Evolutionary conservation across 2,329 filamentous ascomycete genomes (phyloP).

Genomic region (Colletotrichum sp.): DNA sequence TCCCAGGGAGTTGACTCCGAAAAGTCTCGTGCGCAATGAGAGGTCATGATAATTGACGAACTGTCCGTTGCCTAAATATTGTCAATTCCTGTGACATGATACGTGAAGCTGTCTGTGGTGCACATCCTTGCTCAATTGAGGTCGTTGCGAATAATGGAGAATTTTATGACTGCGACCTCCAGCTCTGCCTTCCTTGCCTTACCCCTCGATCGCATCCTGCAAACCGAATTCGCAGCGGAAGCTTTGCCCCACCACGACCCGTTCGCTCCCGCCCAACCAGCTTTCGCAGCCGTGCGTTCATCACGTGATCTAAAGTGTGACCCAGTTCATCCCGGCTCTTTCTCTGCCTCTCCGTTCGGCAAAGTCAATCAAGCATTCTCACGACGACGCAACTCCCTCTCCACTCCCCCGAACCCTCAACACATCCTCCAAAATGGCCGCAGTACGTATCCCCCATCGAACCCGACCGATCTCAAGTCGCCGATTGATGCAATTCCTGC

Average conservation of each 20-base stretch:
- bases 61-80: not conserved
- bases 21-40: constrained; percentile 20
- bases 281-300: not conserved
- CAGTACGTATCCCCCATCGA: constrained; percentile 58
- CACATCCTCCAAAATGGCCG: constrained; percentile 67
- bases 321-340: constrained; percentile 28
- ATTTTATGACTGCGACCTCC: not conserved
- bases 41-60: constrained; percentile 18
- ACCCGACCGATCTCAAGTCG: not conserved
- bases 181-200: not conserved
- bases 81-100: not conserved
- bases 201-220: constrained; percentile 11
- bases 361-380: constrained; percentile 50
- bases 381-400: constrained; percentile 54
- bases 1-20: constrained; percentile 20
- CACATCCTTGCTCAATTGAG: not conserved
- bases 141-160: not conserved
- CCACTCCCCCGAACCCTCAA: constrained; percentile 51
- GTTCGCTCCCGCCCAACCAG: not conserved
- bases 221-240: not conserved
- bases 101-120: not conserved
- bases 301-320: constrained; percentile 36
- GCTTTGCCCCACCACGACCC: constrained; percentile 14
- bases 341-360: constrained; percentile 41
- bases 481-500: constrained; percentile 28